A percentile compares a stretch with the other conserved stretches of the same genome.
These are phyloP conservation scores for Dissophora globulifera DNA, from an alignment of 192 early-diverging fungal species.

Conservation along the genomic window DNA sequence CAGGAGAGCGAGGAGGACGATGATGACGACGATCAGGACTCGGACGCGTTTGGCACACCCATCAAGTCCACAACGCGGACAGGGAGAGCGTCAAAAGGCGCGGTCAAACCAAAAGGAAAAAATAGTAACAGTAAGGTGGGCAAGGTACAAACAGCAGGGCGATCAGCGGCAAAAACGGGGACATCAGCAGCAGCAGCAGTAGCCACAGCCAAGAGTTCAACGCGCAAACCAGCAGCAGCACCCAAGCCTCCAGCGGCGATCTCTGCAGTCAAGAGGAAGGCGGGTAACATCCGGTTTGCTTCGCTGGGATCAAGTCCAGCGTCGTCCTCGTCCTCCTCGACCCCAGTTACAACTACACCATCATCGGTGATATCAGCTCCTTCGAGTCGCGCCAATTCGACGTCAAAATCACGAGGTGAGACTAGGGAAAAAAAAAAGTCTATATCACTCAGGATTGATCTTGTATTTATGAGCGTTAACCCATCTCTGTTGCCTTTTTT, in stretches of 20 bases:
- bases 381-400: neutral
- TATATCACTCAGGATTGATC: too few species aligned
- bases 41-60: neutral
- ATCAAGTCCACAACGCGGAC: neutral
- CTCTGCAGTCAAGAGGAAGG: constrained; percentile 15
- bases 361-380: neutral
- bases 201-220: neutral
- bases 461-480: too few species aligned
- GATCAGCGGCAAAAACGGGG: too few species aligned
- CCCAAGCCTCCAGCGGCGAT: neutral
- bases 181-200: neutral
- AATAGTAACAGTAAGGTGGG: neutral
- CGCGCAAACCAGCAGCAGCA: neutral
- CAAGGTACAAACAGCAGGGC: too few species aligned
- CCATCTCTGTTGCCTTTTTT: too few species aligned
- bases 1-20: neutral
- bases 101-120: neutral
- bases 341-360: neutral
- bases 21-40: constrained; percentile 9
- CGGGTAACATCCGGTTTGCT: constrained; percentile 11
- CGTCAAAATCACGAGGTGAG: neutral
- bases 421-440: too few species aligned
- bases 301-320: constrained; percentile 1
- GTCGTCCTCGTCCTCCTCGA: constrained; percentile 16
- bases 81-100: neutral